phyloP scores from a whole-genome alignment of 1,139 yeast genomes.

The Scheffersomyces segobiensis region DNA sequence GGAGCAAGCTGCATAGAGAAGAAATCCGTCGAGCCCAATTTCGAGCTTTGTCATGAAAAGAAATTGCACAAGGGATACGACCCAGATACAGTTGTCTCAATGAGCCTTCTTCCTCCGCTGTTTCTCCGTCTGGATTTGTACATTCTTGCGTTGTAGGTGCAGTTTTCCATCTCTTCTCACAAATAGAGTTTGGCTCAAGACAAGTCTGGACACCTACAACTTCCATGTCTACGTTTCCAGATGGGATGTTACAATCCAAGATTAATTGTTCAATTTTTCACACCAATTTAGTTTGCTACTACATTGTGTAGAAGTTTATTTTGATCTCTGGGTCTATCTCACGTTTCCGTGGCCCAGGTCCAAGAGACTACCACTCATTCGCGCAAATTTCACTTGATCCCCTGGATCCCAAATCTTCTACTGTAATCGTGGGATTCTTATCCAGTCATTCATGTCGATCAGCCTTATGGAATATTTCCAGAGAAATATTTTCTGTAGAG shows the following conservation, averaged over 20 bases:
- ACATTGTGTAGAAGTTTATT: neutral
- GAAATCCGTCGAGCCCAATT: neutral
- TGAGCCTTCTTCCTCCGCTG: neutral
- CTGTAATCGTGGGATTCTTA: neutral
- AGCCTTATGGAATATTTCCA: neutral
- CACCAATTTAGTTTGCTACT: neutral
- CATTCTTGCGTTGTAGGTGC: neutral
- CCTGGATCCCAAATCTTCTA: neutral
- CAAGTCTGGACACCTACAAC: neutral
- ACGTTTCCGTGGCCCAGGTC: neutral
- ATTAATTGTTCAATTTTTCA: neutral
- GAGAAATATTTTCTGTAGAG: neutral
- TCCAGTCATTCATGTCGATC: neutral
- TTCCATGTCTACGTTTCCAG: neutral
- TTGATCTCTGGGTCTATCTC: neutral
- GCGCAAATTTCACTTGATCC: neutral
- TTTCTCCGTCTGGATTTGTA: neutral
- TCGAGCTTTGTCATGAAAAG: neutral
- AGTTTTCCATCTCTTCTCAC: neutral
- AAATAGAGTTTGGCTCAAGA: neutral
- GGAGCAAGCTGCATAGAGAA: neutral
- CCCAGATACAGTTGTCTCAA: neutral
- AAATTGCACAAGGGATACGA: neutral
- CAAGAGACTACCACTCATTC: neutral
- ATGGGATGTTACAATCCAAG: neutral